Conservation (phyloP, 2,329 filamentous ascomycete genomes). For the Parastagonospora avenae region DNA sequence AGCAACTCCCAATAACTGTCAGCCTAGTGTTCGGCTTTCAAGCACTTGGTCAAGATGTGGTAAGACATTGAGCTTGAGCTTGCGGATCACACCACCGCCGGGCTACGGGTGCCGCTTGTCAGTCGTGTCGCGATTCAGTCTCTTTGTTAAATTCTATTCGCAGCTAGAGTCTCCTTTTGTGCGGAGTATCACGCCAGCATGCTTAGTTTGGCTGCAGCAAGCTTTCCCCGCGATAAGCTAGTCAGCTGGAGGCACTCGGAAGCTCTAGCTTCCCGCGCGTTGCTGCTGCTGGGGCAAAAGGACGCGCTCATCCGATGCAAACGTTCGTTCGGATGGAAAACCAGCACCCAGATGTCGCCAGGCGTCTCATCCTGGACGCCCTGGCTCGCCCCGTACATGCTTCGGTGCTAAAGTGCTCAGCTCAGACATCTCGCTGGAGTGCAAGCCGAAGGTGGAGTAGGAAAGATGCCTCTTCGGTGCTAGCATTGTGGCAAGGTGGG, state of each 20-base stretch:
- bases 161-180: constrained; percentile 23
- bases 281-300: constrained; percentile 25
- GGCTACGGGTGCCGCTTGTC: not conserved
- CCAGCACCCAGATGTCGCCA: not conserved
- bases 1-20: no score
- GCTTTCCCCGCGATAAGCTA: constrained; percentile 23
- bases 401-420: not conserved
- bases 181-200: constrained; percentile 26
- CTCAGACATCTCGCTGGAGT: constrained; percentile 40
- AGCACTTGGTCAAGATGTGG: no score
- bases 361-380: not conserved
- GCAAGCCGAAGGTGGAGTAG: constrained; percentile 38
- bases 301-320: constrained; percentile 32
- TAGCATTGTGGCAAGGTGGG: constrained; percentile 25
- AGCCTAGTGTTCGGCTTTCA: no score
- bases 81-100: no score
- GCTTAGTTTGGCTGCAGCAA: constrained; percentile 16
- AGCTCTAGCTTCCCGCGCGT: constrained; percentile 9
- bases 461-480: constrained; percentile 22
- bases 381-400: no score
- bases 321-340: constrained; percentile 19
- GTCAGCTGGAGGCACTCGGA: constrained; percentile 11
- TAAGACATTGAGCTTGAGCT: no score
- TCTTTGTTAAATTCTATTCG: constrained; percentile 10
- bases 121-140: not conserved